A percentile compares a stretch with the other conserved stretches of the same genome.
Evolutionary conservation across 192 early-diverging fungal genomes (phyloP).

Genomic region (Chytriomyces sp.): DNA sequence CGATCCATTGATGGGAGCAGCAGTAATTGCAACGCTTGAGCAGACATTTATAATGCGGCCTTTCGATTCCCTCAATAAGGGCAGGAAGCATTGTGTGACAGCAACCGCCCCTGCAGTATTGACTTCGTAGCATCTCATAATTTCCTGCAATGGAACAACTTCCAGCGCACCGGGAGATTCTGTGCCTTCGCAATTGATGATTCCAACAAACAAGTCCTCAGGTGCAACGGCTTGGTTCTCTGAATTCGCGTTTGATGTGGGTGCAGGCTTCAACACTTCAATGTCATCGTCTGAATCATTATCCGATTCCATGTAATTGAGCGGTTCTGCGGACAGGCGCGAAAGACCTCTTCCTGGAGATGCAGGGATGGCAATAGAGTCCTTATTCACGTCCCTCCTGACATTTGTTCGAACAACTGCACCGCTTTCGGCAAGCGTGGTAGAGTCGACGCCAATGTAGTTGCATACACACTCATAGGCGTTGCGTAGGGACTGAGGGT

Average conservation of each 20-base stretch:
- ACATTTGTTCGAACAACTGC: not conserved
- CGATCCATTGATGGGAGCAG: slow-evolving; percentile 47
- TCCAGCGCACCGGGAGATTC: slow-evolving; percentile 44
- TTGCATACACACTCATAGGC: slow-evolving; percentile 23
- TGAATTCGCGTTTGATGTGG: not conserved
- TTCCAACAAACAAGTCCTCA: slow-evolving; percentile 41
- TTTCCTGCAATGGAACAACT: slow-evolving; percentile 34
- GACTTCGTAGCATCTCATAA: slow-evolving; percentile 44
- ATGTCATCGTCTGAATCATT: slow-evolving; percentile 14
- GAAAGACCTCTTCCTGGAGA: not conserved
- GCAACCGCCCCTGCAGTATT: slow-evolving; percentile 52
- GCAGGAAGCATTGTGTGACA: slow-evolving; percentile 48
- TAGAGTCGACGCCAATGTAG: slow-evolving; percentile 10
- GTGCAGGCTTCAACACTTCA: too few relatives aligned
- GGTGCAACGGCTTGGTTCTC: not conserved
- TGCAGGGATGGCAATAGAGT: too few relatives aligned
- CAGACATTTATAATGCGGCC: slow-evolving; percentile 57
- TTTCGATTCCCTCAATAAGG: slow-evolving; percentile 34
- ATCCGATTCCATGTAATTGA: not conserved
- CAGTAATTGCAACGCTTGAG: slow-evolving; percentile 41
- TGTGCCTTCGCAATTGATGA: slow-evolving; percentile 50
- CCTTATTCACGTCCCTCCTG: not conserved
- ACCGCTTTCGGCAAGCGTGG: not conserved
- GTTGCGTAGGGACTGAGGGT: slow-evolving; percentile 4
- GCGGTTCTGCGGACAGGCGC: not conserved